Base-by-base conservation (phyloP, 208 protist species). In the Leishmania amazonensis region DNA sequence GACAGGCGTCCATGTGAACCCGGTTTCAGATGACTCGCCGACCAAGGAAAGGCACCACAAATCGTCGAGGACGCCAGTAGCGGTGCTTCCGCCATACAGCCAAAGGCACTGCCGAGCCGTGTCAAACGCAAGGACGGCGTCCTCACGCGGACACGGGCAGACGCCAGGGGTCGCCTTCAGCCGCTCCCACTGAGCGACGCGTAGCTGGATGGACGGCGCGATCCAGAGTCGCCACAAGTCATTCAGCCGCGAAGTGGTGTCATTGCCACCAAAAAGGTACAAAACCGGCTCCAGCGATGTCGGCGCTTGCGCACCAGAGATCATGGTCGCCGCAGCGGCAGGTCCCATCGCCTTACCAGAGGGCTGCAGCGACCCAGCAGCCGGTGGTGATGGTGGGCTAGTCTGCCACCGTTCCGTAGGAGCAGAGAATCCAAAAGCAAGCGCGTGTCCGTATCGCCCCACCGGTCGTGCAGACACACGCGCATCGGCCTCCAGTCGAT, bases 221-320 rank as follows among this genome's bases (percentile, higher is more conserved):
- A 94, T 38, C 62, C 67, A 72, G 58, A 94, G 84, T 19, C 87
- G 85, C 90, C 91, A 94, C 58, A 94, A 74, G 75, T 94, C 91
- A 83, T 92, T 92, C 62, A 89, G 80, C 28, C 83, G 85, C 2
- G 68, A 77, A 40, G 75, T 21, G n/a, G 84, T 88, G 68, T 94
- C 85, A 78, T 90, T 92, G 8, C 91, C 91, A 49, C 89, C 91
- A 85, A 94, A 94, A 4, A 94, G 73, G 73, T 91, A 94, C 24
- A 88, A 42, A 35, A 90, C 87, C 24, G 84, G 81, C 84, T 82
- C 76, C 42, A n/a, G 4, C 9, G 9, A 38, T 9, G 78, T 40
- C 75, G 19, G 42, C n/a, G 62, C 40, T 38, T 31, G 49, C 17
- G 72, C 17, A 35, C 21, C 57, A 65, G 57, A 67, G 11, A 47